Base-by-base conservation (phyloP, 177 flowering plant genomes). In the Telopea speciosissima region DNA sequence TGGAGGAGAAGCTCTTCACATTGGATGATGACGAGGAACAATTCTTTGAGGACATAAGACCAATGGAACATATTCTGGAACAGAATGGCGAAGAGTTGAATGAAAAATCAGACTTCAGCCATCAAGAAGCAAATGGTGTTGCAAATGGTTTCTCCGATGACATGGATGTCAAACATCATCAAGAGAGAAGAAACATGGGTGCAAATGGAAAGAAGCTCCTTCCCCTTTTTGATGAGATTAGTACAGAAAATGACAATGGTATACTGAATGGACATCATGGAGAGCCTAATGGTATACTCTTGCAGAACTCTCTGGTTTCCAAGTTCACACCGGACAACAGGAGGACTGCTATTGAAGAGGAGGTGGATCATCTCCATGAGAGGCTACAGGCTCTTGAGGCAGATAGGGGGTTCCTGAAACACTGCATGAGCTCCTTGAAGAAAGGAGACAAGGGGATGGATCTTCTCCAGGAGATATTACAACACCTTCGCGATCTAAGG, bases 361-460 rank as follows among this genome's bases (percentile, higher is more conserved):
- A 92, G 77, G 89, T 94, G 36, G 96, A 88, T 74, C 86, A 86
- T 77, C 88, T 94, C 9, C 88, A 94, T 64, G 93, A 86, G 78
- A 88, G 98, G 78, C 73, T 94, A 62, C 93, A 88, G 69, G 96
- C 91, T 65, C 92, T 94, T 2, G 98, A 94, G 72, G 90, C 93
- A 58, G 98, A 94, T 67, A 80, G 88, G 59, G 96, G 90, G 67
- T 94, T 94, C 63, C 73, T 94, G 33, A 88, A 90, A 81, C 91
- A 94, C 65, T 90, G 97, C 70, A 75, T 94, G 63, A 77, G 88
- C 76, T 92, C 97, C 19, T 70, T 92, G 75, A 86, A 89, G 78
- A 89, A 90, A 77, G 98, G 97, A 40, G 97, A 86, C 73, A 92
- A 88, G 66, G 98, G 98, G 7, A 79, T 87, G 83, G 85, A 87